A percentile compares a stretch with the other conserved stretches of the same genome.
Conservation (phyloP, 768 basidiomycete species). For the Leccinum boreale region DNA sequence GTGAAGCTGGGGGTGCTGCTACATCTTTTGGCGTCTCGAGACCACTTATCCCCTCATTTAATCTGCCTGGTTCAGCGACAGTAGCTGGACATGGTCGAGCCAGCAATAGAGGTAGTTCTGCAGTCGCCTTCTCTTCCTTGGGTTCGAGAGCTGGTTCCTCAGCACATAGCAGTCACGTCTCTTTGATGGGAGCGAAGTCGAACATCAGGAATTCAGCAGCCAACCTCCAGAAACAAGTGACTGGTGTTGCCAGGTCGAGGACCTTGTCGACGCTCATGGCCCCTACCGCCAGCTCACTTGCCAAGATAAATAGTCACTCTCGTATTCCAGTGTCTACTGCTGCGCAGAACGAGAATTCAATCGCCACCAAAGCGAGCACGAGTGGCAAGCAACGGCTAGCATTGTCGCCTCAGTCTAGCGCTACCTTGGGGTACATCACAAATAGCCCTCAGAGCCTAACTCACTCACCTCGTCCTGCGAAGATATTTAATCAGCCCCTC, state of each 20-base stretch:
- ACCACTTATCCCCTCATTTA: conserved; percentile 20
- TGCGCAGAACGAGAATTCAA: conserved; percentile 14
- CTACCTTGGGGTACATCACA: conserved; percentile 32
- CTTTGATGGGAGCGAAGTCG: conserved; percentile 31
- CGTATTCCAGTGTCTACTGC: conserved; percentile 23
- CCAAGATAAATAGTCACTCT: conserved; percentile 41
- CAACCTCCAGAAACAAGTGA: conserved; percentile 7
- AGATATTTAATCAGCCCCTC: conserved; percentile 57
- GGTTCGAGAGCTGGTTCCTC: conserved; percentile 34
- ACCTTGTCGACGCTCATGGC: conserved; percentile 56
- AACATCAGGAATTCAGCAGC: conserved; percentile 8
- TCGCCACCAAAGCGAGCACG: conserved; percentile 3
- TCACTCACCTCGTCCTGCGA: conserved; percentile 16
- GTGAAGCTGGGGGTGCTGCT: conserved; percentile 1
- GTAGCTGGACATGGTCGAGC: conserved; percentile 16
- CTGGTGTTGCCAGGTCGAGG: conserved; percentile 22
- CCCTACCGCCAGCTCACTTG: conserved; percentile 75
- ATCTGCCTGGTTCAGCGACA: conserved; percentile 12
- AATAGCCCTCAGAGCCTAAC: conserved; percentile 29
- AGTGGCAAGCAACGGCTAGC: conserved; percentile 15
- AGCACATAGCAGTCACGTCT: conserved; percentile 15
- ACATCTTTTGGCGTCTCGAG: conserved; percentile 18
- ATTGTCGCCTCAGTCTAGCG: conserved; percentile 12
- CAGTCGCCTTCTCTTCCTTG: conserved; percentile 36
- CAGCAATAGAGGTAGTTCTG: conserved; percentile 15